Base-by-base conservation (phyloP, 345 rosid species). In the Sisymbrium altissimum region DNA sequence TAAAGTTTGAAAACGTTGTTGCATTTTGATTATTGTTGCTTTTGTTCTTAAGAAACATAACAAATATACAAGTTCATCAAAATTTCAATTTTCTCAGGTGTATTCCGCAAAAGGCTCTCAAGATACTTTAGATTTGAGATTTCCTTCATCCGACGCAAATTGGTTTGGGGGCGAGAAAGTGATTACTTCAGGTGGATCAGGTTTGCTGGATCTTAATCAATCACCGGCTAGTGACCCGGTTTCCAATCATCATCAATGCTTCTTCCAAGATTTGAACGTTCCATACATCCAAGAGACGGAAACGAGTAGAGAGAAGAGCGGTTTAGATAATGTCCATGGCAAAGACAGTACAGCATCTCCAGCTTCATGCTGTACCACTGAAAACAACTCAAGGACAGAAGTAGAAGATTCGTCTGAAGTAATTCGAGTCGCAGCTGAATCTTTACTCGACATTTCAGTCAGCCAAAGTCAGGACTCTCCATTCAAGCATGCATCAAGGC, bases 361-460 rank as follows among this genome's bases (percentile, higher is more conserved):
- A 30, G 17, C 56, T 43, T 72, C 77, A 54, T 64, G 77, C 7
- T 72, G 70, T 63, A 64, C 77, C 19, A 17, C 38, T 1, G 77
- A 72, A 61, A 71, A 71, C 52, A 60, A 12, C 41, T 25, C 53
- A 8, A 61, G 36, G 27, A 13, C 7, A 18, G 53, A 69, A 25
- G 38, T 0, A 35, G 44, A 78, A 64, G 74, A 76, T 32, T 33
- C 6, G 4, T 45, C 55, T 41, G 78, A 70, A 78, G 61, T 56
- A 8, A 78, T 80, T 50, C 77, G 71, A 64, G 54, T 41, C 3
- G 96, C 96, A 62, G 96, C 96, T 4, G 84, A 87, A 72, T 81
- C 81, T 36, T 89, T 89, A 52, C 17, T 87, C 44, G 66, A 56
- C 25, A 67, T 87, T 12, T 85, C 86, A 36, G 10, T 21, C 11